Percentiles rank a stretch among this genome's conserved stretches.
These are phyloP conservation scores for Vinca minor DNA, from an alignment of 257 asterid genomes.

Conservation along the genomic window DNA sequence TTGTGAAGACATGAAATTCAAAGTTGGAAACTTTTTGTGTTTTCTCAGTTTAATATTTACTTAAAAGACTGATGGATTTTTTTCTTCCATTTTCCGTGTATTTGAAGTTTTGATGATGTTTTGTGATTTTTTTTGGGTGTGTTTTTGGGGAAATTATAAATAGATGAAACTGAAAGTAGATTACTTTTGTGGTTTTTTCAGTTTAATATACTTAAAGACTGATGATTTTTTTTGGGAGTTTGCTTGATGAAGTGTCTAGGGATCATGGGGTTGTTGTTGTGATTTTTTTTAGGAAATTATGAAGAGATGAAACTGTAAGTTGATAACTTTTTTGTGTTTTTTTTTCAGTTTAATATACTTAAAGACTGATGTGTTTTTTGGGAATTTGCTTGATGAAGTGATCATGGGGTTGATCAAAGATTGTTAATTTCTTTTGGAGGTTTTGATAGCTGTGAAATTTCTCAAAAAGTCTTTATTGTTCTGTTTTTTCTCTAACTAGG, in stretches of 20 bases:
- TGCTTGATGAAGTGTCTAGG: background rate
- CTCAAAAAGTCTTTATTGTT: background rate
- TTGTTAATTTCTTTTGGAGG: background rate
- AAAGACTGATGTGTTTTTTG: constrained; percentile 9
- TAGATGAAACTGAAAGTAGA: background rate
- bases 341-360: background rate
- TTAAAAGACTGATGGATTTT: no score
- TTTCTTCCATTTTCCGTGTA: no score
- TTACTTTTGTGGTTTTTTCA: background rate
- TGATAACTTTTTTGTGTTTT: background rate
- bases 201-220: constrained; percentile 1
- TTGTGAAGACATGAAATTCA: no score
- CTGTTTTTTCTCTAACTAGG: background rate
- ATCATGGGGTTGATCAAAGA: constrained; percentile 2
- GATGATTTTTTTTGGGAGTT: constrained; percentile 6
- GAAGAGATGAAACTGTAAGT: background rate
- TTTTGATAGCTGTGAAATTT: background rate
- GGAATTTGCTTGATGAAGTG: background rate
- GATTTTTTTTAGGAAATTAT: background rate
- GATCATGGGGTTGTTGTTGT: constrained; percentile 5
- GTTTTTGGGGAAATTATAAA: background rate
- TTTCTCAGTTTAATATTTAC: no score
- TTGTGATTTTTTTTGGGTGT: no score
- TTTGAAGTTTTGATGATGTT: background rate
- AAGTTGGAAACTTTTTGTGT: no score